These are phyloP conservation scores for Cantharellus cinnabarinus DNA, from an alignment of 768 basidiomycete species.

Conservation along the genomic window DNA sequence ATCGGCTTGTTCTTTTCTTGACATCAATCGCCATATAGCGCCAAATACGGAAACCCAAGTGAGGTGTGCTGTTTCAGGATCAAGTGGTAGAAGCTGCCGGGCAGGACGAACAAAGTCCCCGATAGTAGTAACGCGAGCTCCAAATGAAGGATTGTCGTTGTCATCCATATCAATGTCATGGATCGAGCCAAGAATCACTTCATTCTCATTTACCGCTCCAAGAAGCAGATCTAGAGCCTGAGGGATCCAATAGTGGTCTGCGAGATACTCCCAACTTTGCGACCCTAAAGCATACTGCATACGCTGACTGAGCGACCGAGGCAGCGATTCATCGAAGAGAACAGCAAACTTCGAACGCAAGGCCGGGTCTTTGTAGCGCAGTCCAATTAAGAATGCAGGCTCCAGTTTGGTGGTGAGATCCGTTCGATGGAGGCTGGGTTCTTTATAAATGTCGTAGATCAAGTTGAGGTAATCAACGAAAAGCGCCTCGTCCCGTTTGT, in stretches of 20 bases:
- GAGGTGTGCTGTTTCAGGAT: conserved; percentile 54
- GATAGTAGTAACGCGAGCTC: conserved; percentile 9
- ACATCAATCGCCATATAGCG: conserved; percentile 65
- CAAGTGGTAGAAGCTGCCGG: conserved; percentile 65
- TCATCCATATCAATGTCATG: conserved; percentile 3
- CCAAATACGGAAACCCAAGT: conserved; percentile 81
- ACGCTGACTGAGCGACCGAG: conserved; percentile 60
- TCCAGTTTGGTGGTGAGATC: conserved; percentile 89
- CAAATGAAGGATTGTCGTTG: neutral
- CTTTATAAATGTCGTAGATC: conserved; percentile 87
- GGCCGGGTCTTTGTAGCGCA: conserved; percentile 56
- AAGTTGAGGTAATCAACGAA: conserved; percentile 72
- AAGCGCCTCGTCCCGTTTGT: conserved; percentile 58
- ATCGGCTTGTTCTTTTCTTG: conserved; percentile 72
- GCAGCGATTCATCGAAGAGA: conserved; percentile 72
- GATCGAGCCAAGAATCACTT: conserved; percentile 21
- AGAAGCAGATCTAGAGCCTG: conserved; percentile 78
- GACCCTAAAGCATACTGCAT: conserved; percentile 79
- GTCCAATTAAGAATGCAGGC: conserved; percentile 81
- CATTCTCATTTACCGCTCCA: conserved; percentile 35
- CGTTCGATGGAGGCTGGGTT: conserved; percentile 64
- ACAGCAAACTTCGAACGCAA: conserved; percentile 77
- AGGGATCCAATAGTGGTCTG: conserved; percentile 87
- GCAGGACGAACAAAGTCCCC: conserved; percentile 47
- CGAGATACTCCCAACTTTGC: conserved; percentile 85